Conservation (phyloP, 345 rosid species). For the Linum tenue region DNA sequence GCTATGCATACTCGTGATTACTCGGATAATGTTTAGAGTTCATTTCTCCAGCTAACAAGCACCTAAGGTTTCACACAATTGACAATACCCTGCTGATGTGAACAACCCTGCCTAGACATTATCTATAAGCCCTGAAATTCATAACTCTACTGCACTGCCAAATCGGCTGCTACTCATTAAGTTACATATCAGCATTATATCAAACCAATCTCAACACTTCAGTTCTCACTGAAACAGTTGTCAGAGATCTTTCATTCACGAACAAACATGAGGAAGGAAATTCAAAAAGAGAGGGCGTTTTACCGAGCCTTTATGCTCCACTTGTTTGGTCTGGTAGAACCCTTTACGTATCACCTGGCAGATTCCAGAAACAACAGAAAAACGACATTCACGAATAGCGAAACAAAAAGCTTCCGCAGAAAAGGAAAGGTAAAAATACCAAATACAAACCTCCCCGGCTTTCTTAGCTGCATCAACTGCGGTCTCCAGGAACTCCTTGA, state of each 20-base stretch:
- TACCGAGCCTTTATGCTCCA: conserved; percentile 94
- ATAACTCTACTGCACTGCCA: background rate
- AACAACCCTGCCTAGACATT: no score
- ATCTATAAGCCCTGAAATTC: background rate
- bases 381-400: background rate
- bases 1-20: background rate
- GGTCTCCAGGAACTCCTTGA: conserved; percentile 45
- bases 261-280: background rate
- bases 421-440: background rate
- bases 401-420: background rate
- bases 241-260: background rate
- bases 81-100: background rate
- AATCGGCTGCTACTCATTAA: background rate
- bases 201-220: background rate
- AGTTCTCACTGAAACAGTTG: background rate
- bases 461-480: conserved; percentile 80
- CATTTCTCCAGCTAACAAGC: background rate
- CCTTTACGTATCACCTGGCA: conserved; percentile 64
- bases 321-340: conserved; percentile 76
- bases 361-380: background rate
- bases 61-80: background rate
- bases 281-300: conserved; percentile 1
- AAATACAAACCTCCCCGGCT: conserved; percentile 62
- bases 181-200: background rate
- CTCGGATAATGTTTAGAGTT: background rate